Evolutionary conservation across 2,329 filamentous ascomycete genomes (phyloP).

Genomic region (Plectosphaerella sp.): DNA sequence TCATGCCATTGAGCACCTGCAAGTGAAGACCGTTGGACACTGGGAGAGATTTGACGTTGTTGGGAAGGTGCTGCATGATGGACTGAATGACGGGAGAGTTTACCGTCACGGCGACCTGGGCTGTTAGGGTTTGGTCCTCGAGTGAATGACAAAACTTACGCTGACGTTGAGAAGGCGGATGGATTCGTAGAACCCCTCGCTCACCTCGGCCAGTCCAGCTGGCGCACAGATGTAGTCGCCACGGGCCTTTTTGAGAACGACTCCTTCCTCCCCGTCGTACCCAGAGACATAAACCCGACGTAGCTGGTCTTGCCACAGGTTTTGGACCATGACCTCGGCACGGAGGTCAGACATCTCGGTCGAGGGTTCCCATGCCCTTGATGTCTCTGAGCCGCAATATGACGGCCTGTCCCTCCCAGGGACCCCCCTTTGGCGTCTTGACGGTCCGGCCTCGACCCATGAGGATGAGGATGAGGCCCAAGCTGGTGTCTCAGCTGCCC

Average conservation of each 20-base stretch:
- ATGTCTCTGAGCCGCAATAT: background rate
- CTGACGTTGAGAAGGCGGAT: constrained; percentile 40
- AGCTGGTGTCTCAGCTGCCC: background rate
- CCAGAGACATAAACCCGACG: background rate
- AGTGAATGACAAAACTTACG: constrained; percentile 28
- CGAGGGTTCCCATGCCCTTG: background rate
- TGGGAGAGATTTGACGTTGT: constrained; percentile 42
- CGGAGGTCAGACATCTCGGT: background rate
- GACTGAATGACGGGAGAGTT: constrained; percentile 60
- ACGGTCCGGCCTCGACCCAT: background rate
- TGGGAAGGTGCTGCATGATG: constrained; percentile 32
- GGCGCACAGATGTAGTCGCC: constrained; percentile 1
- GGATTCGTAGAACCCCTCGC: constrained; percentile 40
- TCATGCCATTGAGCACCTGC: constrained; percentile 55
- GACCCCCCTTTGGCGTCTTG: too few relatives aligned
- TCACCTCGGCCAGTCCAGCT: constrained; percentile 22
- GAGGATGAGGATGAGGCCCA: background rate
- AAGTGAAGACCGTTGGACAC: constrained; percentile 52
- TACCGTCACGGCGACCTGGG: constrained; percentile 60
- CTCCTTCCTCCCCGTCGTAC: background rate
- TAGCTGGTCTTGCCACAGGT: constrained; percentile 1
- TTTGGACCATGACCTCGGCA: constrained; percentile 1
- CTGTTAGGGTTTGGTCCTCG: background rate
- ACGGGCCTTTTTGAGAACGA: background rate
- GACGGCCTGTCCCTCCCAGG: background rate